phyloP scores from a whole-genome alignment of 306 rosid genomes.

The Prosopis cineraria region DNA sequence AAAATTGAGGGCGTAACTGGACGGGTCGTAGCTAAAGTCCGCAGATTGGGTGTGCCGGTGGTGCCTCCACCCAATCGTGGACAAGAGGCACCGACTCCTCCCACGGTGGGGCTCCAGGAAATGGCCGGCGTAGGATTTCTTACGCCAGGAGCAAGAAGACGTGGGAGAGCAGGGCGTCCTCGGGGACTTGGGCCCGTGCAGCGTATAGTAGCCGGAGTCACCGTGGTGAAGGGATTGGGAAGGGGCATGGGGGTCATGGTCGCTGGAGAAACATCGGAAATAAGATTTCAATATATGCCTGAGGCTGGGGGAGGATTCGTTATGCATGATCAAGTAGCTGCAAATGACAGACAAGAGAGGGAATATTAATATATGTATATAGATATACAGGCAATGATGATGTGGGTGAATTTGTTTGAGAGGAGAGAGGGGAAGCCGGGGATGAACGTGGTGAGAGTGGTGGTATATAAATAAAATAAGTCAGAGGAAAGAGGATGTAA shows the following conservation, averaged over 20 bases:
- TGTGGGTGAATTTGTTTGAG: too few relatives aligned
- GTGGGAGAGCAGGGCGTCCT: slow-evolving; percentile 16
- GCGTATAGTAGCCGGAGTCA: slow-evolving; percentile 15
- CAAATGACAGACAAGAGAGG: background rate
- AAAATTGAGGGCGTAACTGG: slow-evolving; percentile 51
- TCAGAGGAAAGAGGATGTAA: too few relatives aligned
- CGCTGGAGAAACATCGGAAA: slow-evolving; percentile 36
- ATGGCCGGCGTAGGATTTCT: background rate
- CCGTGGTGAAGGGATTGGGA: background rate
- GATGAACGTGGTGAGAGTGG: too few relatives aligned
- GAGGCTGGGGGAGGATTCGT: slow-evolving; percentile 21
- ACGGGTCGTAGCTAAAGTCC: slow-evolving; percentile 49
- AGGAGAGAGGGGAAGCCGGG: too few relatives aligned
- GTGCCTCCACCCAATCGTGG: background rate
- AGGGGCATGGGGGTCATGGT: too few relatives aligned
- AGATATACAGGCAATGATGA: too few relatives aligned
- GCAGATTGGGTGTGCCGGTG: slow-evolving; percentile 33
- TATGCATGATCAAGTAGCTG: slow-evolving; percentile 1
- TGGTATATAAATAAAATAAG: too few relatives aligned
- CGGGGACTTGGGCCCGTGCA: background rate
- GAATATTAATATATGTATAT: too few relatives aligned
- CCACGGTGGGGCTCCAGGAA: background rate
- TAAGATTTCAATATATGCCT: slow-evolving; percentile 37
- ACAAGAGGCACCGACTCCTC: slow-evolving; percentile 5
- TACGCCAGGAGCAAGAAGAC: background rate